phyloP scores from a whole-genome alignment of 805 yeast genomes.

The Starmerella bombi region DNA sequence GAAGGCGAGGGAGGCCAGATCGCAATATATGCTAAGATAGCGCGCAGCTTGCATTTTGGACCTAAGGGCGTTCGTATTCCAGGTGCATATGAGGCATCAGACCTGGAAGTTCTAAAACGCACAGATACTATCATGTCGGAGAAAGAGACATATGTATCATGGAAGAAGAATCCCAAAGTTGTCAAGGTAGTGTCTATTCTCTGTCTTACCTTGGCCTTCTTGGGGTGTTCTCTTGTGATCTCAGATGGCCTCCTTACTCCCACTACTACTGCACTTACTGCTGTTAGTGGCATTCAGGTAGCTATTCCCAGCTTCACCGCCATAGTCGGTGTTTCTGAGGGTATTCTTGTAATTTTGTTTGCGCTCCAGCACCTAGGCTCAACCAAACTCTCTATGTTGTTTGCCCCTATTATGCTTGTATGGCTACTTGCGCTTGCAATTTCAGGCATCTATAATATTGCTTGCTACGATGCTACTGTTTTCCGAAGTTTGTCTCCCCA shows the following conservation, averaged over 20 bases:
- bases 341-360: slow-evolving; percentile 35
- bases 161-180: slow-evolving; percentile 10
- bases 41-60: slow-evolving; percentile 33
- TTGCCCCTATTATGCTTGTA: slow-evolving; percentile 42
- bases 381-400: slow-evolving; percentile 34
- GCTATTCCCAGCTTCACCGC: slow-evolving; percentile 34
- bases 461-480: slow-evolving; percentile 31
- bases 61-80: slow-evolving; percentile 13
- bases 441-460: slow-evolving; percentile 37
- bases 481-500: slow-evolving; percentile 40
- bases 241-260: slow-evolving; percentile 53
- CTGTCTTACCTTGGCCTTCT: slow-evolving; percentile 27
- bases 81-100: slow-evolving; percentile 7
- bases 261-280: slow-evolving; percentile 47
- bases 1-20: slow-evolving; percentile 53
- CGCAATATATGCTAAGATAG: slow-evolving; percentile 48
- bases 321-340: slow-evolving; percentile 38
- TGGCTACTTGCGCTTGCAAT: slow-evolving; percentile 39
- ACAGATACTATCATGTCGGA: slow-evolving; percentile 5
- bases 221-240: slow-evolving; percentile 45
- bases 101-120: slow-evolving; percentile 10
- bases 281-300: slow-evolving; percentile 43
- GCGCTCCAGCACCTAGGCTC: slow-evolving; percentile 40
- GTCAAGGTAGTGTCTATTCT: slow-evolving; percentile 3
- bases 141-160: too few relatives aligned